Evolutionary conservation across 2,329 filamentous ascomycete genomes (phyloP).

Genomic region (Fusarium sarcochroum): DNA sequence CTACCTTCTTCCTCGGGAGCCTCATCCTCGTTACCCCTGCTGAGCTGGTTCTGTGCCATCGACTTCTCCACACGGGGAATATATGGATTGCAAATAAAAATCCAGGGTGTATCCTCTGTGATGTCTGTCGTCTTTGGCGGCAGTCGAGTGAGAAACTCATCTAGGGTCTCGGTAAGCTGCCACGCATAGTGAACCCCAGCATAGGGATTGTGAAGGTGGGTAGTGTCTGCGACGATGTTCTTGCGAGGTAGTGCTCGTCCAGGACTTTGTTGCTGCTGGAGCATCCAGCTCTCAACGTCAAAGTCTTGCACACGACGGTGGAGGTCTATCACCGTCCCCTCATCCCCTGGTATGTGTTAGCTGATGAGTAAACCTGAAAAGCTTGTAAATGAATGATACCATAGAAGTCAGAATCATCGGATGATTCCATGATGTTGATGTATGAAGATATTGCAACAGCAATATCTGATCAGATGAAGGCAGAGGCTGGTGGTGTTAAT

Average conservation of each 20-base stretch:
- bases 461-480: background rate
- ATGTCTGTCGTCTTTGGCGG: constrained; percentile 74
- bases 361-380: background rate
- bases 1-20: constrained; percentile 62
- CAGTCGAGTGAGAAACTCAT: constrained; percentile 76
- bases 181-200: constrained; percentile 68
- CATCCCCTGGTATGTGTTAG: constrained; percentile 65
- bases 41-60: constrained; percentile 53
- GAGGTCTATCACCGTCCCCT: constrained; percentile 62
- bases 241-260: constrained; percentile 46
- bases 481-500: background rate
- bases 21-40: constrained; percentile 64
- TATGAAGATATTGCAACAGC: background rate
- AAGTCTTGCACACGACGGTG: constrained; percentile 66
- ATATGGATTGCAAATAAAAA: constrained; percentile 79
- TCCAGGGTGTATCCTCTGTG: constrained; percentile 70
- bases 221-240: constrained; percentile 34
- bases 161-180: constrained; percentile 74
- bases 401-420: constrained; percentile 70
- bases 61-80: constrained; percentile 55
- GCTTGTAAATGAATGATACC: constrained; percentile 53
- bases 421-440: constrained; percentile 53
- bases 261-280: constrained; percentile 46
- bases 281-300: constrained; percentile 62
- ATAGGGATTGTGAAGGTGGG: constrained; percentile 70